phyloP scores from a whole-genome alignment of 2,329 filamentous ascomycete species.

The Karstenula rhodostoma region DNA sequence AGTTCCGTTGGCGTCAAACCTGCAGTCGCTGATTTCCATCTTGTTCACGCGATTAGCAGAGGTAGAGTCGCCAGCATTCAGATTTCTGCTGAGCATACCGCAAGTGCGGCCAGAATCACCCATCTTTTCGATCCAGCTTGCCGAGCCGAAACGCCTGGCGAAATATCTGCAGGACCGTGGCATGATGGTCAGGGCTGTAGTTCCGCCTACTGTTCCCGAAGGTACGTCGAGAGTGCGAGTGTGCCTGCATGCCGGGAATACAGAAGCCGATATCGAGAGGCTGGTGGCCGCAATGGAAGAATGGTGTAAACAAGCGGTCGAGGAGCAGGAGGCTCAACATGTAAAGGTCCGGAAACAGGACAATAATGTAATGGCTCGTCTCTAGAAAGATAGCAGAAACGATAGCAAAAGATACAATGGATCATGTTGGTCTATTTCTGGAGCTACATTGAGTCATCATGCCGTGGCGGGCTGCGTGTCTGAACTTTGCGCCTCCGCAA shows the following conservation, averaged over 20 bases:
- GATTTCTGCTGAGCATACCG: constrained; percentile 31
- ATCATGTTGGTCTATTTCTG: not conserved
- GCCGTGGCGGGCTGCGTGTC: constrained; percentile 15
- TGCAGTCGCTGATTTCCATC: constrained; percentile 31
- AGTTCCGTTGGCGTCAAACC: constrained; percentile 29
- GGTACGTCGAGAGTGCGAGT: constrained; percentile 52
- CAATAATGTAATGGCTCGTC: not conserved
- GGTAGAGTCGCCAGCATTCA: constrained; percentile 21
- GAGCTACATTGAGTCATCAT: not conserved
- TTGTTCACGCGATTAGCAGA: constrained; percentile 31
- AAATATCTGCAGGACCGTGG: constrained; percentile 35
- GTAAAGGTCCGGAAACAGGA: not conserved
- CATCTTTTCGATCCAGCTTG: constrained; percentile 45
- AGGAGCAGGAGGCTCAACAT: constrained; percentile 3
- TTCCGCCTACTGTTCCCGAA: constrained; percentile 52
- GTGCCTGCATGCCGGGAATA: constrained; percentile 54
- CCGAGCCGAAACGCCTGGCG: constrained; percentile 38
- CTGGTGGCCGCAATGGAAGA: constrained; percentile 41
- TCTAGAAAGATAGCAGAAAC: not conserved
- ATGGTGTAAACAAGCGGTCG: constrained; percentile 34
- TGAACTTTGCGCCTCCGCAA: constrained; percentile 19
- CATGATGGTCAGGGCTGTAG: constrained; percentile 49
- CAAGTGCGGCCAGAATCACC: constrained; percentile 37
- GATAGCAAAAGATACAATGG: not conserved
- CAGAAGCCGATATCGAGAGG: constrained; percentile 42